A percentile compares a stretch with the other conserved stretches of the same genome.
phyloP scores from a whole-genome alignment of 371 early-diverging fungal species.

The Mucor mucedo region DNA sequence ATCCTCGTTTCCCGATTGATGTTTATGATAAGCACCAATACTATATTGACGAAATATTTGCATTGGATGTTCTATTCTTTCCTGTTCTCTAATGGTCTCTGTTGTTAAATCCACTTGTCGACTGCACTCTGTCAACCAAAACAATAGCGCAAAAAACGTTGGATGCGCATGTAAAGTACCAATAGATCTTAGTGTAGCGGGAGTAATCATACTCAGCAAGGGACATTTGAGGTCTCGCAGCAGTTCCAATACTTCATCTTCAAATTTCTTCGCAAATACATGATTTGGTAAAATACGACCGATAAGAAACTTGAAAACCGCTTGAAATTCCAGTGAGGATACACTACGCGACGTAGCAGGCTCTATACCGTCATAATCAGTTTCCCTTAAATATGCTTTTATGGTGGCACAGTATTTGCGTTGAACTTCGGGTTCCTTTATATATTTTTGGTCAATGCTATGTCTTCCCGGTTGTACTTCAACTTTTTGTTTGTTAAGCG shows the following conservation, averaged over 20 bases:
- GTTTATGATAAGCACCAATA: neutral
- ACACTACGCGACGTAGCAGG: neutral
- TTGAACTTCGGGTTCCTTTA: conserved; percentile 3
- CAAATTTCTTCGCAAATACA: neutral
- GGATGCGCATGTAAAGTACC: conserved; percentile 20
- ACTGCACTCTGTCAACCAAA: conserved; percentile 13
- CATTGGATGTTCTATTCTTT: neutral
- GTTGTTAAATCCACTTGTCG: neutral
- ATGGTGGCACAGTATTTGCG: conserved; percentile 1
- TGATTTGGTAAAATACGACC: neutral
- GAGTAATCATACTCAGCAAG: conserved; percentile 7
- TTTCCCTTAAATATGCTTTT: conserved; percentile 5
- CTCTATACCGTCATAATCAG: neutral
- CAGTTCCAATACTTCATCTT: conserved; percentile 11
- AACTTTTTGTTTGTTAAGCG: no score
- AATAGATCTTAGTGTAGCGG: conserved; percentile 8
- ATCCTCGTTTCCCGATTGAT: conserved; percentile 3
- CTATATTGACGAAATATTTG: neutral
- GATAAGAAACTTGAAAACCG: neutral
- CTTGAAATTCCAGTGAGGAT: conserved; percentile 4
- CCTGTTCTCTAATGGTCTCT: neutral
- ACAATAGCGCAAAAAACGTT: conserved; percentile 4
- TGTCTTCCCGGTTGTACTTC: neutral
- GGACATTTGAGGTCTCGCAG: conserved; percentile 5
- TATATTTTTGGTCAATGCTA: neutral